Evolutionary conservation across 2,329 filamentous ascomycete genomes (phyloP).

Genomic region (Alternaria gaisen): DNA sequence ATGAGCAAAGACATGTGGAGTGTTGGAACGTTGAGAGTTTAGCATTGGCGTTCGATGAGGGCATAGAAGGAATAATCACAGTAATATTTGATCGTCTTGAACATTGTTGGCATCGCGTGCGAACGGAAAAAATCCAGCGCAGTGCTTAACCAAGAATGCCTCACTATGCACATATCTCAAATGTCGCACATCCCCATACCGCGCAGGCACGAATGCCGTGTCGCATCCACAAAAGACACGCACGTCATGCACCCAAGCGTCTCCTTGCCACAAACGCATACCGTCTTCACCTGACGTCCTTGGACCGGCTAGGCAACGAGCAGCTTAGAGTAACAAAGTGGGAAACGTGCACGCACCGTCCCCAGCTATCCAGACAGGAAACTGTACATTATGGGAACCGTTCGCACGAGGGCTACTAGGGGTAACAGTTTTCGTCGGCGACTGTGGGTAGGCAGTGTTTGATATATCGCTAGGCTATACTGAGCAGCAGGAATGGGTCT

Average conservation of each 20-base stretch:
- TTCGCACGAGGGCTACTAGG: conserved; percentile 13
- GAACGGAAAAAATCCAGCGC: background rate
- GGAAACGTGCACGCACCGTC: conserved; percentile 16
- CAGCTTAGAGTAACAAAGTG: background rate
- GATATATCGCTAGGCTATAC: conserved; percentile 62
- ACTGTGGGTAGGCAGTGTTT: conserved; percentile 37
- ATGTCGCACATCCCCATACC: conserved; percentile 9
- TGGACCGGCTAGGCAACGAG: conserved; percentile 15
- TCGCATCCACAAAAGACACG: background rate
- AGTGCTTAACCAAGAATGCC: background rate
- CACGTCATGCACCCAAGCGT: conserved; percentile 7
- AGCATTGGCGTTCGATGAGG: background rate
- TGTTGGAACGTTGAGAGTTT: background rate
- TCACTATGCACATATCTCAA: background rate
- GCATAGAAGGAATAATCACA: background rate
- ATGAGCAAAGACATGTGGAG: background rate
- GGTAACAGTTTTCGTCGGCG: conserved; percentile 31
- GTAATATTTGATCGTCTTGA: background rate
- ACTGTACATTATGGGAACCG: conserved; percentile 3
- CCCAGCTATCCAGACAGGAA: conserved; percentile 8
- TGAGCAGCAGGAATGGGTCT: conserved; percentile 63
- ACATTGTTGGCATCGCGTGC: background rate
- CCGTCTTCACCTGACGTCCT: conserved; percentile 25
- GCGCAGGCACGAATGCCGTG: background rate
- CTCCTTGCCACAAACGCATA: background rate